Evolutionary conservation across 345 rosid species (phyloP), one percentile per base, ranked within the genome.

Genomic region (Aethionema arabicum): DNA sequence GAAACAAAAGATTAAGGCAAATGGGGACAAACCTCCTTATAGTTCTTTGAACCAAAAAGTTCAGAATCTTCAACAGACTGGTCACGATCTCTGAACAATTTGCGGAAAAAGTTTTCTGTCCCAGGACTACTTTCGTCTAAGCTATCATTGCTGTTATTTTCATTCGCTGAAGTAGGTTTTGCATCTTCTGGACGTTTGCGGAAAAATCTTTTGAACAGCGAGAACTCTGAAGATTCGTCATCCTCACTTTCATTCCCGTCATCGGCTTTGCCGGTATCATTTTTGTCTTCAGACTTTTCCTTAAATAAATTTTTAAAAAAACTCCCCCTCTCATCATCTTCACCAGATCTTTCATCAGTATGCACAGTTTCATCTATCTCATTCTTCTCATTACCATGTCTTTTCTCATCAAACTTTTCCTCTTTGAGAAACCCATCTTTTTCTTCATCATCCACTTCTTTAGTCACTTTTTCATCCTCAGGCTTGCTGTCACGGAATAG

Each of bases 171-270:
- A 60, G 76, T 56, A 59, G 59, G 78, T 75, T 78, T 90, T 41
- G 74, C 73, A 61, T 95, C 95, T 82, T 90, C 97, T 13, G 96
- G 99, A 67, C 86, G 97, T 80, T 86, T 96, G 38, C 89, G 92
- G 66, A 95, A 95, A 65, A 90, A 69, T 78, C 83, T 83, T 57
- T 82, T 76, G 76, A 95, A 83, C 69, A 95, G 58, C 30, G 97
- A 78, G 72, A 87, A 79, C 62, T 91, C 98, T 11, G 85, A 84
- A 72, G 95, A 72, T 68, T 90, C 99, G 68, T 85, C 99, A 74
- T 60, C 75, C 13, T 72, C 75, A 0, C 75, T 55, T 84, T 78
- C 90, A 60, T 83, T 87, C 68, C 77, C 83, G 8, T 78, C 84
- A 72, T 70, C 69, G 3, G 53, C 74, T 53, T 63, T 70, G 48